phyloP scores from a whole-genome alignment of 2,329 filamentous ascomycete genomes.

The Aspergillus felis region DNA sequence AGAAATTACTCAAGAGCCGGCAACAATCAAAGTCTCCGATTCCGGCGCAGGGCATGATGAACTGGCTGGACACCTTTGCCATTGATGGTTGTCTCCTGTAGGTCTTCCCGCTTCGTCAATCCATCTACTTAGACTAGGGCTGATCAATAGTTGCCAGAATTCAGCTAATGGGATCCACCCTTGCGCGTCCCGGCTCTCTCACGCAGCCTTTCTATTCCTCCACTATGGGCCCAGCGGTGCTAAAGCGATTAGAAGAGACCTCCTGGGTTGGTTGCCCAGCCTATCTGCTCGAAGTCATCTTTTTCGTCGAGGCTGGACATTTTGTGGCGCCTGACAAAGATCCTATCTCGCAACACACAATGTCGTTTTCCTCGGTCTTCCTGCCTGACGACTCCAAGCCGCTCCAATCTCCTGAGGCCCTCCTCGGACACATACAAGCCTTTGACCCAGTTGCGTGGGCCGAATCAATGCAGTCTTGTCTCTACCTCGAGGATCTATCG shows the following conservation, averaged over 20 bases:
- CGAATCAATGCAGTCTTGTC: constrained; percentile 34
- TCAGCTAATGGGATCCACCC: constrained; percentile 42
- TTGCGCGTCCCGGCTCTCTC: constrained; percentile 36
- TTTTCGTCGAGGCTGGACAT: constrained; percentile 38
- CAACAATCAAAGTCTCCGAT: constrained; percentile 18
- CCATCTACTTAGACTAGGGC: constrained; percentile 1
- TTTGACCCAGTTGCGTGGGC: constrained; percentile 38
- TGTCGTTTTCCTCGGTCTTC: constrained; percentile 24
- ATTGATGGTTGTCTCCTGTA: constrained; percentile 37
- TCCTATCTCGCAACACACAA: constrained; percentile 22
- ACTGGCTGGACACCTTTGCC: constrained; percentile 35
- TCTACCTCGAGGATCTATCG: constrained; percentile 46
- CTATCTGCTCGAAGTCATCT: constrained; percentile 39
- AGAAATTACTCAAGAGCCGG: constrained; percentile 42
- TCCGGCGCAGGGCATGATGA: constrained; percentile 21
- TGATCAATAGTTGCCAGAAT: constrained; percentile 19
- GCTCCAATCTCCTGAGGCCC: constrained; percentile 26
- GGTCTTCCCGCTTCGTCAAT: constrained; percentile 6
- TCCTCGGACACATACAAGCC: constrained; percentile 36
- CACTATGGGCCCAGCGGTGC: constrained; percentile 31
- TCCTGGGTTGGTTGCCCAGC: constrained; percentile 41
- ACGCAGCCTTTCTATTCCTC: constrained; percentile 38
- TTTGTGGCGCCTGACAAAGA: constrained; percentile 27
- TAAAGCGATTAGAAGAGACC: constrained; percentile 39
- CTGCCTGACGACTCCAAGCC: constrained; percentile 25